Base-by-base conservation (phyloP, 805 yeast genomes). In the Wickerhamomyces sydowiorum region DNA sequence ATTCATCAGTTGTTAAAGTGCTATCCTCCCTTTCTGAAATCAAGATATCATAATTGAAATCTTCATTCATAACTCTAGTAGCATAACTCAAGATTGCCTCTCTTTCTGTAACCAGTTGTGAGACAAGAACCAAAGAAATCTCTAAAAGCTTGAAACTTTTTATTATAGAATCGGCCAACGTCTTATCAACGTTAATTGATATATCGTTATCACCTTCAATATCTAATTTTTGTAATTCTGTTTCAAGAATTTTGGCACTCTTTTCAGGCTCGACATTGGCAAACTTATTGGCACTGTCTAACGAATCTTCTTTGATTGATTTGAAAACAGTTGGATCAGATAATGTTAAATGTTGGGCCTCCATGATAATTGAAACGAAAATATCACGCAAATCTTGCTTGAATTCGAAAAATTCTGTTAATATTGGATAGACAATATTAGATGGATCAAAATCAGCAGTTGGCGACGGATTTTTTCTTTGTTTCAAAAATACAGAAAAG, bases 61-160 rank as follows among this genome's bases (percentile, higher is more conserved):
- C 85, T 46, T 80, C 80, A 50, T 82, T 82, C 88, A 86, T 80
- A 42, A 83, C 79, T 52, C 93, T 70, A 0, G 91, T 81, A 14
- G 87, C 83, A 54, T 83, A 83, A 51, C 80, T 85, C 37, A 83
- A 59, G 21, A 85, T 72, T 4, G 80, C 74, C 44, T 82, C 88
- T 43, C 88, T 70, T 54, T 84, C 89, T 33, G 81, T 85, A 29
- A 81, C 74, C 50, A 86, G 66, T 48, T 76, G 84, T 34, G 72
- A 71, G 7, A 81, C 74, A 13, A 78, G 50, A 3, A 57, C 47
- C 19, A 65, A 56, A 4, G 67, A 52, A 1, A 64, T 50, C 13
- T 60, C 64, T 4, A 68, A 53, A n/a, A 66, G 50, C 30, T 64
- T 63, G 24, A 59, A 56, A 36, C 65, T 60, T 29, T 55, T 61